Base-by-base conservation (phyloP, 2,329 filamentous ascomycete genomes). In the Trichoderma atrobrunneum region DNA sequence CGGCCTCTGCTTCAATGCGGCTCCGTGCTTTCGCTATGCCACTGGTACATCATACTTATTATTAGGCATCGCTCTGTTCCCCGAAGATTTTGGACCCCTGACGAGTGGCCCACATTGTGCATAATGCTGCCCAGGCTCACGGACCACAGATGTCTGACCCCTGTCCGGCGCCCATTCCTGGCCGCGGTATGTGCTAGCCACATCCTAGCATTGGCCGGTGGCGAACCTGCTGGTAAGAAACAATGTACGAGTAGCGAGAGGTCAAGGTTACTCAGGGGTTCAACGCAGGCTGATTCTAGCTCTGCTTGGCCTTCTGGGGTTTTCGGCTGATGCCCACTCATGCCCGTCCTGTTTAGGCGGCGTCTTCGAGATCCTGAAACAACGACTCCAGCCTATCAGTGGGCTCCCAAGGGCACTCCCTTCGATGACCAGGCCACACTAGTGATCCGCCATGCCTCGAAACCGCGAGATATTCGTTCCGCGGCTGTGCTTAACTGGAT, bases 291-390 rank as follows among this genome's bases (percentile, higher is more conserved):
- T 56, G 39, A 43, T 71, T 60, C 59, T 65, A 63, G 43, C 56
- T 63, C 26, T 57, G 16, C 64, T 66, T 51, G 51, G 48, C 57
- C 32, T 36, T 68, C 63, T 72, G 70, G 70, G 63, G 56, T 57
- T 67, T 62, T 72, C 32, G 24, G 64, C 43, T 63, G 57, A 65
- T 63, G 48, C 34, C 70, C 70, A 68, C 64, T 72, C 21, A 62
- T 56, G 34, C 36, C 48, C 65, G 28, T 68, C 48, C 34, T 34
- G 14, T 70, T 56, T 68, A 57, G 43, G 71, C 30, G 39, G n/a
- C 57, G 48, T 51, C 54, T 60, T 66, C 34, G 66, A 61, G 69
- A 72, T 70, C 57, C 63, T 75, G 74, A 75, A 75, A 75, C 74
- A 12, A 34, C 28, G 57, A 56, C 24, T 34, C 62, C 24, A 56